Base-by-base conservation (phyloP, 139 green algal species). In the Micractinium sp. region DNA sequence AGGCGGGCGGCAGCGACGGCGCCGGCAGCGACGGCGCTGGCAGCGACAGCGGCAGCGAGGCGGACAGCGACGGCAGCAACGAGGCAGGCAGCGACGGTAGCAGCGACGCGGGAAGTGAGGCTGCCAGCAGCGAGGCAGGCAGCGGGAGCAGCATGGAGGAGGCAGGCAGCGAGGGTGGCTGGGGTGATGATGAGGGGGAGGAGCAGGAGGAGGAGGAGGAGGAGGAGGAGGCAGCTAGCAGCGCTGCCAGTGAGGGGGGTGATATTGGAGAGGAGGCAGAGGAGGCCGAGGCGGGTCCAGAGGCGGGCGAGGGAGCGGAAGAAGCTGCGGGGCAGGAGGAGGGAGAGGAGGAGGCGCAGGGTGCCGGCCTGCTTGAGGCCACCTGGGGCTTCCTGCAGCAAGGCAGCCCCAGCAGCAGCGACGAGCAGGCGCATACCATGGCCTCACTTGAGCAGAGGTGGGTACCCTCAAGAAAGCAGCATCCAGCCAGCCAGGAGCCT, bases 381-480 rank as follows among this genome's bases (percentile, higher is more conserved):
- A 88, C 69, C 71, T 88, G 85, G 82, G 82, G 82, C 82, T 87
- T 87, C 82, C 39, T 87, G 82, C 61, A 56, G 22, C 16, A 29
- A 1, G 77, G 82, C 25, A 56, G 63, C 38, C 3, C 20, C 14
- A 4, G 66, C 82, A 39, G 29, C 83, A 23, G 66, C 38, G 33
- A 67, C 15, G 41, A 82, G 84, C 69, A 41, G 63, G 69, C 74
- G 9, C 31, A 71, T 19, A 31, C 85, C 71, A 47, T 88, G 71
- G 47, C 33, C 1, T 71, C 41, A 12, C 85, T 88, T 47, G 85
- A 88, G 47, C 85, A 87, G 83, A 41, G 83, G 83, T 81, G 67
- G 19, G 83, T 56, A 56, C 47, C 5, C 9, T 9, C 9, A 56
- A 56, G 7, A 56, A 5, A 56, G 47, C 47, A 56, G 47, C 47